Evolutionary conservation across 2,329 filamentous ascomycete genomes (phyloP).

Genomic region (Penicillium sp.): DNA sequence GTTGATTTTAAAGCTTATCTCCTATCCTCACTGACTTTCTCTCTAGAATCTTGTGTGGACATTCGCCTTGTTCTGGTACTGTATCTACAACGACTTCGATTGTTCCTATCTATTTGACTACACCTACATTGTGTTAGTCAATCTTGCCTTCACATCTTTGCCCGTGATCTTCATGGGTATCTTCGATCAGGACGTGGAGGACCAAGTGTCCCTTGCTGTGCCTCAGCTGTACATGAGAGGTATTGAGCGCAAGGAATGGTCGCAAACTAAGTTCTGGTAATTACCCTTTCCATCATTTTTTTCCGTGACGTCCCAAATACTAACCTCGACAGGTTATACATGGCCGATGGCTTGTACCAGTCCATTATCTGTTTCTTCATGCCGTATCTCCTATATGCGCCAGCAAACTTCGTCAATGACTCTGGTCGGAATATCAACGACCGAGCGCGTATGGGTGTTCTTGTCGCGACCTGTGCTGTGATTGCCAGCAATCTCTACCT

Average conservation of each 20-base stretch:
- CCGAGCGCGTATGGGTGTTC: constrained; percentile 79
- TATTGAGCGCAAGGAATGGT: constrained; percentile 96
- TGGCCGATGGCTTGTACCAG: constrained; percentile 92
- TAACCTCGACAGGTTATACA: constrained; percentile 67
- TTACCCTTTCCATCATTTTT: constrained; percentile 19
- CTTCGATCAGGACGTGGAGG: constrained; percentile 93
- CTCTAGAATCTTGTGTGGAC: constrained; percentile 91
- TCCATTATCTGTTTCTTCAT: constrained; percentile 92
- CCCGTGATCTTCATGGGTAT: constrained; percentile 95
- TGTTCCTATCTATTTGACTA: constrained; percentile 97
- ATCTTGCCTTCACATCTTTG: constrained; percentile 92
- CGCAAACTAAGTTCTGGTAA: constrained; percentile 92
- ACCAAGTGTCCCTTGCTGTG: constrained; percentile 88
- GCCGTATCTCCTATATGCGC: constrained; percentile 74
- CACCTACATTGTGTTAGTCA: constrained; percentile 95
- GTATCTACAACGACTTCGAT: constrained; percentile 93
- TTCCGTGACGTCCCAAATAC: constrained; percentile 13
- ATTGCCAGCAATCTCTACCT: constrained; percentile 92
- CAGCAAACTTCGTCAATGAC: constrained; percentile 66
- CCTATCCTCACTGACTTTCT: constrained; percentile 8
- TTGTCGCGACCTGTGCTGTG: constrained; percentile 80
- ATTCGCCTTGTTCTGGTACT: constrained; percentile 95
- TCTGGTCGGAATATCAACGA: constrained; percentile 76
- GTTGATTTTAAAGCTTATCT: neutral
- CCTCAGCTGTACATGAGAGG: constrained; percentile 93